Evolutionary conservation across 495 filamentous ascomycete genomes (phyloP).

Genomic region (Penicillium cosmopolitanum): DNA sequence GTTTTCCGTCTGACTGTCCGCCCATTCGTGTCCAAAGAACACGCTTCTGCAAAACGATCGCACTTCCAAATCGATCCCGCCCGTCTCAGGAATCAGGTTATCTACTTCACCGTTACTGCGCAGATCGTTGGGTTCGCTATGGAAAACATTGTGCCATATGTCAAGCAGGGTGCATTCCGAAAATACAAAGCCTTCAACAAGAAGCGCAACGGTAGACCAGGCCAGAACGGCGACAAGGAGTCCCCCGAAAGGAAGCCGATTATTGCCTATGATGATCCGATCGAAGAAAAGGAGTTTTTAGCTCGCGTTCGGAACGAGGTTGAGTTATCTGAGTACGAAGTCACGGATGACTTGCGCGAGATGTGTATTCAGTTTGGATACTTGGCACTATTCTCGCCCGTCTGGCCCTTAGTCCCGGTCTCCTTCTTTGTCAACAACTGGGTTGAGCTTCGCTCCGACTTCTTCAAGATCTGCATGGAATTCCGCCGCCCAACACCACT

Average conservation of each 20-base stretch:
- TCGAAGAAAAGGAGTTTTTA: constrained; percentile 79
- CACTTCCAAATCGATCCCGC: constrained; percentile 83
- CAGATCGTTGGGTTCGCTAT: constrained; percentile 87
- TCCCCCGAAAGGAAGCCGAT: constrained; percentile 28
- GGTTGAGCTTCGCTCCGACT: constrained; percentile 91
- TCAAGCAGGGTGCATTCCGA: constrained; percentile 73
- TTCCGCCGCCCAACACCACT: constrained; percentile 86
- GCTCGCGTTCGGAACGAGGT: constrained; percentile 82
- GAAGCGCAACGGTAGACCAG: constrained; percentile 32
- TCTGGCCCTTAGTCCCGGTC: constrained; percentile 87
- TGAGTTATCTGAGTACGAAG: constrained; percentile 84
- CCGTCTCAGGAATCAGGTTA: constrained; percentile 86
- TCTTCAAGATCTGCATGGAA: constrained; percentile 90
- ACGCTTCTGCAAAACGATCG: constrained; percentile 58
- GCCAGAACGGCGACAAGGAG: constrained; percentile 30
- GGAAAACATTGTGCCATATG: constrained; percentile 83
- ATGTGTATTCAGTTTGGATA: constrained; percentile 97
- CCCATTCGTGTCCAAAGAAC: constrained; percentile 72
- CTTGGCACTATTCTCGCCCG: constrained; percentile 87
- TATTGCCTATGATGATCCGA: constrained; percentile 50
- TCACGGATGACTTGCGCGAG: constrained; percentile 84
- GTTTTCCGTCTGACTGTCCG: constrained; percentile 78
- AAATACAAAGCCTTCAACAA: constrained; percentile 68
- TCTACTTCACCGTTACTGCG: constrained; percentile 96
- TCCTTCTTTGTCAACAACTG: constrained; percentile 97